phyloP scores from a whole-genome alignment of 345 rosid genomes.

The Citrus maxima region DNA sequence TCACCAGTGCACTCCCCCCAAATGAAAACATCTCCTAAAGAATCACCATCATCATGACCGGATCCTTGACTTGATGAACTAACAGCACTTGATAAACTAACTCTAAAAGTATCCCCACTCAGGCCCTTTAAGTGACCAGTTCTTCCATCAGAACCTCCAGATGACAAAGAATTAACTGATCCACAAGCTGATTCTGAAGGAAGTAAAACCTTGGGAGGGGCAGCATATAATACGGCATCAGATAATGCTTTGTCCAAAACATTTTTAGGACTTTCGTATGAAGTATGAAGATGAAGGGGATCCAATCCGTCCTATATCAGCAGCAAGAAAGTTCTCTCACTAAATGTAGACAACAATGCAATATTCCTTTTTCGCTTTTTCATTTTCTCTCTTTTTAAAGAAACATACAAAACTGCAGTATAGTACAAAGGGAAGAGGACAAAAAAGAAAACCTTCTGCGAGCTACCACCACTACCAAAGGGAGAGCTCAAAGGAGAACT shows the following conservation, averaged over 20 bases:
- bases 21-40: conserved; percentile 73
- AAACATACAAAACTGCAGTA: conserved; percentile 3
- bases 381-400: neutral
- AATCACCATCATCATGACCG: conserved; percentile 77
- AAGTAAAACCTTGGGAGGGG: conserved; percentile 49
- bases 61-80: conserved; percentile 84
- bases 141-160: conserved; percentile 71
- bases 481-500: conserved; percentile 75
- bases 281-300: conserved; percentile 51
- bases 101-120: conserved; percentile 67
- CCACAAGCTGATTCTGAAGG: conserved; percentile 63
- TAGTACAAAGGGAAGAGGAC: conserved; percentile 10
- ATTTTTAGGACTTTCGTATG: conserved; percentile 54
- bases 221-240: conserved; percentile 55
- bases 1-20: conserved; percentile 84
- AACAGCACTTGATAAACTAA: conserved; percentile 80
- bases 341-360: neutral
- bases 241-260: conserved; percentile 61
- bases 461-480: conserved; percentile 59
- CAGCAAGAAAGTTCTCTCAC: conserved; percentile 20
- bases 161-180: conserved; percentile 62
- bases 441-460: conserved; percentile 53
- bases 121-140: conserved; percentile 42
- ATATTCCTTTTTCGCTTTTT: neutral
- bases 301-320: conserved; percentile 50